phyloP scores from a whole-genome alignment of 2,329 filamentous ascomycete genomes.

The Cladosporium sp. region DNA sequence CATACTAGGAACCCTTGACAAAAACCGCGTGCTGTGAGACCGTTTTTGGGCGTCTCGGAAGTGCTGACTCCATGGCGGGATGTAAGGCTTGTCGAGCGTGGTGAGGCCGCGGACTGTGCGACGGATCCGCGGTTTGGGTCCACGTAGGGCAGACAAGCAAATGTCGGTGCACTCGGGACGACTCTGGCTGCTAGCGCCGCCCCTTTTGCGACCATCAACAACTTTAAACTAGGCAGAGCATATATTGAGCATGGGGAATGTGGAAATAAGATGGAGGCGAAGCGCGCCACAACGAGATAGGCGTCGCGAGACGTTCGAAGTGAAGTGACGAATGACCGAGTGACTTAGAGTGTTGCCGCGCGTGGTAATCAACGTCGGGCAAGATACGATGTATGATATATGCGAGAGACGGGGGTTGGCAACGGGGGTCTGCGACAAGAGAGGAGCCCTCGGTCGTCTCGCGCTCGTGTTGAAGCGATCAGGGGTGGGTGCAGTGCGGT shows the following conservation, averaged over 20 bases:
- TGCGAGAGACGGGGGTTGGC: no score
- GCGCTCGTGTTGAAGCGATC: no score
- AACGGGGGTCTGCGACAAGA: no score
- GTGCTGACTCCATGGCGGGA: no score
- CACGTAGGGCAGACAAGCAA: constrained; percentile 6
- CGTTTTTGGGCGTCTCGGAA: not conserved
- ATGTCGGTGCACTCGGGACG: constrained; percentile 1
- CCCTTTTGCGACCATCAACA: constrained; percentile 8
- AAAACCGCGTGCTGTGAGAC: not conserved
- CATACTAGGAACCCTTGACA: constrained; percentile 1
- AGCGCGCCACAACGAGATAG: not conserved
- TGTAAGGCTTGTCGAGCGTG: no score
- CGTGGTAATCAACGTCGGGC: no score
- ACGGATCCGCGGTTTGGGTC: constrained; percentile 5
- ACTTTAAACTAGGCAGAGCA: not conserved
- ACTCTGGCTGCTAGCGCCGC: not conserved
- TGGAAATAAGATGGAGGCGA: not conserved
- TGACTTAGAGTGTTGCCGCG: no score
- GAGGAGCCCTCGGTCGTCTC: no score
- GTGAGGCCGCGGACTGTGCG: constrained; percentile 3
- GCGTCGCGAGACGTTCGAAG: not conserved
- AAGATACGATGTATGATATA: no score
- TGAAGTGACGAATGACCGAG: no score
- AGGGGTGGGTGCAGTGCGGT: no score
- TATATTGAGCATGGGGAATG: not conserved